phyloP scores from a whole-genome alignment of 345 rosid genomes.

The Citropsis articulata region DNA sequence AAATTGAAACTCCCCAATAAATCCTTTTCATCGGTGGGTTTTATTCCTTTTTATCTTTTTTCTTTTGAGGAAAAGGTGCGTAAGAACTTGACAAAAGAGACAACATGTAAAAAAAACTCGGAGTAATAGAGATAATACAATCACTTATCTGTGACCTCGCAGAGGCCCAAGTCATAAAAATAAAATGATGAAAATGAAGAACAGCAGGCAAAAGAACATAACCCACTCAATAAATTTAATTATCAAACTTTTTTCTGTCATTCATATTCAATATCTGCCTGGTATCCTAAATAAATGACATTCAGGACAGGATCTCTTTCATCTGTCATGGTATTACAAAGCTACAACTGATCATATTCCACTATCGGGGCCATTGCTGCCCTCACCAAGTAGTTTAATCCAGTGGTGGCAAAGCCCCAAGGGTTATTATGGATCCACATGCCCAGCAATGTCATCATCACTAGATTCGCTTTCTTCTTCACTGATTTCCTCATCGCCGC shows the following conservation, averaged over 20 bases:
- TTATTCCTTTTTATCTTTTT: background rate
- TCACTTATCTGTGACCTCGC: background rate
- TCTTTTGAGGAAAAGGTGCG: background rate
- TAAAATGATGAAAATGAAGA: background rate
- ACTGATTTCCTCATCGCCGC: constrained; percentile 48
- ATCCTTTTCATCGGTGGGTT: background rate
- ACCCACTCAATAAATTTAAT: constrained; percentile 1
- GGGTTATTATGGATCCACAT: constrained; percentile 43
- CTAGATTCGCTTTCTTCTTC: constrained; percentile 45
- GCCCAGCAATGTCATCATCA: constrained; percentile 61
- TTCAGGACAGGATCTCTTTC: constrained; percentile 9
- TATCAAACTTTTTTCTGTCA: constrained; percentile 7
- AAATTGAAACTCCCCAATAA: background rate
- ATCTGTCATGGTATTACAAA: constrained; percentile 16
- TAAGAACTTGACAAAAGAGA: background rate
- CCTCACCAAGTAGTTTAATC: constrained; percentile 1
- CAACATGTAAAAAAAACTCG: background rate
- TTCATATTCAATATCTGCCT: background rate
- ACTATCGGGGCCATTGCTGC: constrained; percentile 2
- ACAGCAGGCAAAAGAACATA: background rate
- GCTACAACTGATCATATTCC: constrained; percentile 18
- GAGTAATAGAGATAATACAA: background rate
- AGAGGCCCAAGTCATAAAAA: background rate
- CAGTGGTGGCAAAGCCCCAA: background rate
- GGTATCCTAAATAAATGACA: constrained; percentile 9